Base-by-base conservation (phyloP, 2,329 filamentous ascomycete species). In the Penicillium sp. region DNA sequence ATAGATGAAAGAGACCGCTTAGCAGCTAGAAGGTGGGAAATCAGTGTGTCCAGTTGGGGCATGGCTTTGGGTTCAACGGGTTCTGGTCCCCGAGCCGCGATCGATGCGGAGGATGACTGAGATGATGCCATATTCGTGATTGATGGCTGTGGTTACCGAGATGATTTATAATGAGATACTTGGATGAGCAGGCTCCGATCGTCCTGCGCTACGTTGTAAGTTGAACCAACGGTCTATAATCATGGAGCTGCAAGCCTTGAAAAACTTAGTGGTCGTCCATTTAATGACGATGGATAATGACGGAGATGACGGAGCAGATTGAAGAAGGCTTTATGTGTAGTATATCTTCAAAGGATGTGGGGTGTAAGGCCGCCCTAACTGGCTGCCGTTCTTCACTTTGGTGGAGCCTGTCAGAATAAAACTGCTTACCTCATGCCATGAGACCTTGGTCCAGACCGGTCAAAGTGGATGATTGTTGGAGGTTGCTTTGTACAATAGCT, bases 1-100 rank as follows among this genome's bases (percentile, higher is more conserved):
- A 96, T 92, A 11, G 92, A 92, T 16, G 90, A 90, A 4, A 98
- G 83, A 1, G 93, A 93, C 45, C 91, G 87, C 73, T 97, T 97
- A 9, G 93, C 90, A 29, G 89, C 88, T 42, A 97, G 86, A 35
- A 97, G 88, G 76, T 96, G 88, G 53, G 87, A 85, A 55, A 97
- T 90, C 44, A 98, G 86, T 25, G 86, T 87, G 66, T 96, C 91
- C 69, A 96, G 84, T 25, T 71, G 69, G 35, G 72, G 73, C 53
- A 70, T 65, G 14, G 63, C 53, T 14, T 63, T 62, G 37, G 65
- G 53, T 23, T 65, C 62, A 44, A 49, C 44, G n/a, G 57, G 49
- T 10, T 59, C 50, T 9, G 59, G 59, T 29, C 50, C 58, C 14
- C 53, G 57, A 5, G 57, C 54, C 44, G 54, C 57, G 37, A 63